phyloP scores from a whole-genome alignment of 805 yeast genomes.

The Cyberlindnera euphorbiiphila region DNA sequence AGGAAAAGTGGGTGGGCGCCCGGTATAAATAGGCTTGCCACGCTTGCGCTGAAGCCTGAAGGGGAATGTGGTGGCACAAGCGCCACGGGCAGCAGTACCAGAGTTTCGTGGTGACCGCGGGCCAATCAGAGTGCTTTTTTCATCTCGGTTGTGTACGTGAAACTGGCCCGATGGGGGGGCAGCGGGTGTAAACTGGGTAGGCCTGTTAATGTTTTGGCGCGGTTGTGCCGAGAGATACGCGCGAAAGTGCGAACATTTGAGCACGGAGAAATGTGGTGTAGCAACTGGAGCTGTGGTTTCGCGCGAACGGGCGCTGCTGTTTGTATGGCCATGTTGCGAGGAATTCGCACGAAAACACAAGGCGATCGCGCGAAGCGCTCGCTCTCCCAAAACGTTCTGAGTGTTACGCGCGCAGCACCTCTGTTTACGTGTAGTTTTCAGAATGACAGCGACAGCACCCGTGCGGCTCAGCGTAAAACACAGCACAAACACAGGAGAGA shows the following conservation, averaged over 20 bases:
- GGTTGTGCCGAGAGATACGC: conserved; percentile 3
- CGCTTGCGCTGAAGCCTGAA: neutral
- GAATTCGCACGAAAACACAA: no score
- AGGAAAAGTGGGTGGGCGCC: conserved; percentile 3
- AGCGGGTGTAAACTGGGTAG: no score
- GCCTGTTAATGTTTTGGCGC: no score
- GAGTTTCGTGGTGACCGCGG: conserved; percentile 1
- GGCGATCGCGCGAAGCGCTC: no score
- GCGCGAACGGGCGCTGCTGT: neutral
- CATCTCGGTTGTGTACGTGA: neutral
- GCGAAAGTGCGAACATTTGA: neutral
- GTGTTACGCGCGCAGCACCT: neutral
- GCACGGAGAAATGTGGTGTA: conserved; percentile 5
- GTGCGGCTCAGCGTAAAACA: neutral
- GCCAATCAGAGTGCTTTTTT: conserved; percentile 5
- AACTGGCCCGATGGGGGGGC: neutral
- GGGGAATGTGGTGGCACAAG: neutral
- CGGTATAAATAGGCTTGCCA: conserved; percentile 2
- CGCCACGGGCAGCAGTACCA: neutral
- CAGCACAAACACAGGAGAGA: neutral
- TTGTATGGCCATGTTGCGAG: conserved; percentile 9
- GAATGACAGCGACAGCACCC: conserved; percentile 3
- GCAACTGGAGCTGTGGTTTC: conserved; percentile 7
- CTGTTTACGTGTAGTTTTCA: conserved; percentile 1
- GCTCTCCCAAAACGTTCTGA: no score